phyloP scores from a whole-genome alignment of 108 stramenopile species.

The Aurantiochytrium sp. region DNA sequence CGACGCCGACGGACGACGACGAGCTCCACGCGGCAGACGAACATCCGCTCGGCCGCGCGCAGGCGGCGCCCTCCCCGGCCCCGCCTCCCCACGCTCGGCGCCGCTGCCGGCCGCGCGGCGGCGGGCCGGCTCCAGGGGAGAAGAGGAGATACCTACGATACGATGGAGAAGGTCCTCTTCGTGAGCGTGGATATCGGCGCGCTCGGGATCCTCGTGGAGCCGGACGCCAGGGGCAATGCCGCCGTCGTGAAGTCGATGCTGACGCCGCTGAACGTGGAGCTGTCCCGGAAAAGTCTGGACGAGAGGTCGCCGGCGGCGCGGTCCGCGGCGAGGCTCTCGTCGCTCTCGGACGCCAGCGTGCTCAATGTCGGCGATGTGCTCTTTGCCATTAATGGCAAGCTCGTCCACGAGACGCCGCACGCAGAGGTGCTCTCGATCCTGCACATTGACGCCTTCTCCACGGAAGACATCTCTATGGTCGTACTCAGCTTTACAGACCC shows the following conservation, averaged over 20 bases:
- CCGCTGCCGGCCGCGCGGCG: too few species aligned
- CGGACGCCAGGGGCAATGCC: neutral
- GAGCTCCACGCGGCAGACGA: too few species aligned
- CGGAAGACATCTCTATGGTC: neutral
- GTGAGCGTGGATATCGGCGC: neutral
- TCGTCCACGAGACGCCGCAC: neutral
- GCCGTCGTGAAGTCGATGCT: constrained; percentile 18
- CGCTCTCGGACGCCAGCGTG: too few species aligned
- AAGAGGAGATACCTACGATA: neutral
- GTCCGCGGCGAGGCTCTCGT: neutral
- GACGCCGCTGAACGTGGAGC: constrained; percentile 10
- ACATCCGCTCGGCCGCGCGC: too few species aligned
- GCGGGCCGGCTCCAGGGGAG: neutral
- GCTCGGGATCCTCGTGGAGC: neutral
- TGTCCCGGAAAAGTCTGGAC: neutral
- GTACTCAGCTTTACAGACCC: constrained; percentile 14
- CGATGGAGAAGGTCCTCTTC: constrained; percentile 4
- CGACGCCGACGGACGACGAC: too few species aligned
- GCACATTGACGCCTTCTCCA: neutral
- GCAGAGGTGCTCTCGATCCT: neutral
- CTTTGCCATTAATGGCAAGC: neutral
- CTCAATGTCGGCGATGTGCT: constrained; percentile 9
- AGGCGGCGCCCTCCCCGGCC: too few species aligned
- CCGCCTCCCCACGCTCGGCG: too few species aligned
- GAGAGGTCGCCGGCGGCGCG: neutral